A percentile compares a stretch with the other conserved stretches of the same genome.
Evolutionary conservation across 2,329 filamentous ascomycete genomes (phyloP).

Genomic region (Cytospora paraplurivora): DNA sequence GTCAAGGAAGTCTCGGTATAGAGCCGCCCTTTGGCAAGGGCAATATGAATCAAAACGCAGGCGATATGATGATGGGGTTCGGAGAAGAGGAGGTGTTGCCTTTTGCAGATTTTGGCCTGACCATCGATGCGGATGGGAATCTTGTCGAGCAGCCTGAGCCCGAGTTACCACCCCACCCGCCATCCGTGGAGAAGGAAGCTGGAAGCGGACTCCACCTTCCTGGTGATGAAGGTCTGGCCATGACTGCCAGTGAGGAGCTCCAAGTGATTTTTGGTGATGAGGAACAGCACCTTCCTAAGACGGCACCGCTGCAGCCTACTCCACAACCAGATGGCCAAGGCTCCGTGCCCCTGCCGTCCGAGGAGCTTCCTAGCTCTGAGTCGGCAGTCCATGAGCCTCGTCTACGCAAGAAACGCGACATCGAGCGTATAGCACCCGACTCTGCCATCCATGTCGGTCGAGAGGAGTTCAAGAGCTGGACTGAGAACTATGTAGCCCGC

Average conservation of each 20-base stretch:
- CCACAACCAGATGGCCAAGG: constrained; percentile 1
- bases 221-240: constrained; percentile 21
- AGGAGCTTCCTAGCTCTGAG: constrained; percentile 21
- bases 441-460: constrained; percentile 41
- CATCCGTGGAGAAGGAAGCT: constrained; percentile 4
- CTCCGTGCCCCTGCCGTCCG: constrained; percentile 8
- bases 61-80: constrained; percentile 34
- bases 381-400: constrained; percentile 3
- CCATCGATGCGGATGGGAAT: constrained; percentile 56
- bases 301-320: neutral
- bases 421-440: constrained; percentile 36
- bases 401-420: constrained; percentile 31
- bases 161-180: constrained; percentile 48
- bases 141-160: constrained; percentile 49
- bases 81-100: constrained; percentile 44
- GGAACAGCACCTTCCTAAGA: constrained; percentile 34
- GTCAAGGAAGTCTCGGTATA: constrained; percentile 28
- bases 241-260: constrained; percentile 36
- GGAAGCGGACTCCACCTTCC: constrained; percentile 15
- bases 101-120: constrained; percentile 47
- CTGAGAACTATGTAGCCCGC: constrained; percentile 50
- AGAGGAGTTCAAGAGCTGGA: constrained; percentile 45
- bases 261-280: constrained; percentile 42
- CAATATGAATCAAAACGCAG: constrained; percentile 35
- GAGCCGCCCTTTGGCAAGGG: constrained; percentile 28